These are phyloP conservation scores for Podosphaera fusca DNA, from an alignment of 2,329 filamentous ascomycete genomes.

Conservation along the genomic window DNA sequence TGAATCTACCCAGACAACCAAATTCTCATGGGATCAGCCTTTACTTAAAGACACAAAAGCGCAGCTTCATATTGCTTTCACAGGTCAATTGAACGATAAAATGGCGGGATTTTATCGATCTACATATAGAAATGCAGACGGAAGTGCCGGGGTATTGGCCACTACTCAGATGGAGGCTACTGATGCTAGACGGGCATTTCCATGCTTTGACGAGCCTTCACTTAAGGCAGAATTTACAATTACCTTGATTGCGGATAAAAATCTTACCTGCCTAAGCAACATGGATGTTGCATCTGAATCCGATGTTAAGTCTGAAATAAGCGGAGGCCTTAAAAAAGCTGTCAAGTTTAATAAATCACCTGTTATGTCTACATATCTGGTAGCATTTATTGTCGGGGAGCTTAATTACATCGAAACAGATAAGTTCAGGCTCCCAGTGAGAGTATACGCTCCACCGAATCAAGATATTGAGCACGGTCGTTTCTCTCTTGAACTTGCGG, in stretches of 20 bases:
- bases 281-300: constrained; percentile 79
- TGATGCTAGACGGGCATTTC: constrained; percentile 77
- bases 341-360: constrained; percentile 86
- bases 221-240: constrained; percentile 85
- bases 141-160: constrained; percentile 59
- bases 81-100: constrained; percentile 66
- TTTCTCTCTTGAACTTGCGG: constrained; percentile 76
- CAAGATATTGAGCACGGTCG: constrained; percentile 75
- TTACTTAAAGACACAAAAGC: constrained; percentile 57
- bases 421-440: constrained; percentile 71
- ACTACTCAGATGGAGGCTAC: constrained; percentile 94
- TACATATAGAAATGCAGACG: constrained; percentile 67
- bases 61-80: constrained; percentile 55
- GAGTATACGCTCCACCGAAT: constrained; percentile 82
- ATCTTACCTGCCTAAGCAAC: constrained; percentile 81
- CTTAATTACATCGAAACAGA: constrained; percentile 86
- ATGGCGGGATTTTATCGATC: constrained; percentile 97
- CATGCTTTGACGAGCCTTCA: constrained; percentile 88
- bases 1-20: constrained; percentile 60
- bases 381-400: constrained; percentile 85
- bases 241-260: constrained; percentile 73
- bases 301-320: constrained; percentile 41
- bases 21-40: constrained; percentile 51
- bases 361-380: constrained; percentile 84
- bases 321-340: constrained; percentile 47